Percentiles rank a stretch among this genome's conserved stretches.
Conservation (phyloP, 2,329 filamentous ascomycete species). For the Colletotrichum australisinense region DNA sequence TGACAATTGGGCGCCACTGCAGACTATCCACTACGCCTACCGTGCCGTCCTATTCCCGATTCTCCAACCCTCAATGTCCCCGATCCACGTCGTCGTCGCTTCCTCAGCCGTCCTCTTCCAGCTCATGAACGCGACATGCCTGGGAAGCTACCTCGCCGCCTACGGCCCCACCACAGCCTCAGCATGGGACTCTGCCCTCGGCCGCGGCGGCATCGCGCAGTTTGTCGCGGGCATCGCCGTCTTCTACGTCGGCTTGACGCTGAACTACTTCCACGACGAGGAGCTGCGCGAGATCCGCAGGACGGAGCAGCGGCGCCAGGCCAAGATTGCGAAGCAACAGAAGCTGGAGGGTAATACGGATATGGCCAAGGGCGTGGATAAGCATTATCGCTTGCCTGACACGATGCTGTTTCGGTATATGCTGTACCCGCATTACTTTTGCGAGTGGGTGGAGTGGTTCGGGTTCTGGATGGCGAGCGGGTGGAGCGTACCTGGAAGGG, state of each 20-base stretch:
- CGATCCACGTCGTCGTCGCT: conserved; percentile 80
- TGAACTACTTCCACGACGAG: conserved; percentile 91
- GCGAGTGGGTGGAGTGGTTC: conserved; percentile 96
- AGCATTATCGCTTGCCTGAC: conserved; percentile 88
- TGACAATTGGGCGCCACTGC: not conserved
- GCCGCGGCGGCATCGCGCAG: conserved; percentile 51
- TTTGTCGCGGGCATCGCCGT: conserved; percentile 75
- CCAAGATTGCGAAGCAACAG: conserved; percentile 53
- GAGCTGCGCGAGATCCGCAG: conserved; percentile 88
- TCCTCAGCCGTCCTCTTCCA: conserved; percentile 78
- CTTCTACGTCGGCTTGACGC: conserved; percentile 80
- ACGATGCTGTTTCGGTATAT: conserved; percentile 85
- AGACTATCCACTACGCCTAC: conserved; percentile 90
- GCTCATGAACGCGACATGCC: conserved; percentile 78
- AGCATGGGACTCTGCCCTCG: conserved; percentile 58
- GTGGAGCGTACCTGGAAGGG: conserved; percentile 79
- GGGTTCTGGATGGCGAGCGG: conserved; percentile 86
- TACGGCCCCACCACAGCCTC: conserved; percentile 76
- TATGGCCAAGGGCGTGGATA: conserved; percentile 64
- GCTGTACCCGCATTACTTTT: conserved; percentile 93
- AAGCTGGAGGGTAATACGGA: conserved; percentile 48
- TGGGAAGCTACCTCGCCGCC: conserved; percentile 85
- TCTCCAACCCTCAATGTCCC: conserved; percentile 91
- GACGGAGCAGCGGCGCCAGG: conserved; percentile 71
- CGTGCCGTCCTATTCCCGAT: conserved; percentile 86